These are phyloP conservation scores for Russula brevipes DNA, from an alignment of 768 basidiomycete genomes.

Conservation along the genomic window DNA sequence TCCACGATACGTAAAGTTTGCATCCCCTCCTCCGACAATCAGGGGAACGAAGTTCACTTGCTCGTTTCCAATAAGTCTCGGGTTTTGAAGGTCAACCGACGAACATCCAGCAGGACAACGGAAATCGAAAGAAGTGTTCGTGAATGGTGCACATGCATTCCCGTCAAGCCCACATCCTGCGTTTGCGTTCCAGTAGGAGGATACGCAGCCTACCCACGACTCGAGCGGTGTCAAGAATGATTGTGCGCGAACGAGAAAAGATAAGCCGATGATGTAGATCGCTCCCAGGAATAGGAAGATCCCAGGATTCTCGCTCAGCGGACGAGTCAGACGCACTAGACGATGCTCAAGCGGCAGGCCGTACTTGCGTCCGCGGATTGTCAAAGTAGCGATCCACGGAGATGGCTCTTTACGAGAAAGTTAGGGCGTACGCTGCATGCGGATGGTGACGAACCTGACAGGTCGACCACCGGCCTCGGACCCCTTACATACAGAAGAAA, in stretches of 20 bases:
- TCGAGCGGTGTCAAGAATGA: constrained; percentile 64
- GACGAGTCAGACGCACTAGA: constrained; percentile 47
- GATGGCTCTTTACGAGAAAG: constrained; percentile 39
- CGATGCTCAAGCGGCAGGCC: constrained; percentile 46
- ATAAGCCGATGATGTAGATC: constrained; percentile 65
- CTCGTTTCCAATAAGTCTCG: constrained; percentile 63
- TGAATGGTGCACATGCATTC: constrained; percentile 56
- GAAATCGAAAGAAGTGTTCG: constrained; percentile 58
- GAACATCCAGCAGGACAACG: constrained; percentile 75
- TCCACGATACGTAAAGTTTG: constrained; percentile 65
- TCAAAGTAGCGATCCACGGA: constrained; percentile 50
- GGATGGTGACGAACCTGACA: constrained; percentile 38
- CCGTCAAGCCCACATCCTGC: constrained; percentile 75
- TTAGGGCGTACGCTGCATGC: background rate
- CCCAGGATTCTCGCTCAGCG: constrained; percentile 44
- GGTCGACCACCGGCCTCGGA: constrained; percentile 52
- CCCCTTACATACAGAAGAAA: constrained; percentile 45
- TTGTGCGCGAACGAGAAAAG: constrained; percentile 68
- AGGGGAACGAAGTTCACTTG: constrained; percentile 65
- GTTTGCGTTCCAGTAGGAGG: constrained; percentile 64
- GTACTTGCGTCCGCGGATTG: constrained; percentile 26
- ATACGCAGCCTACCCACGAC: constrained; percentile 62
- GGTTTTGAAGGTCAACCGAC: constrained; percentile 61
- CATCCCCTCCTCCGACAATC: constrained; percentile 82
- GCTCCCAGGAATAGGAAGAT: constrained; percentile 50